A percentile compares a stretch with the other conserved stretches of the same genome.
Conservation (phyloP, 2,329 filamentous ascomycete genomes). For the Metarhizium robertsii region DNA sequence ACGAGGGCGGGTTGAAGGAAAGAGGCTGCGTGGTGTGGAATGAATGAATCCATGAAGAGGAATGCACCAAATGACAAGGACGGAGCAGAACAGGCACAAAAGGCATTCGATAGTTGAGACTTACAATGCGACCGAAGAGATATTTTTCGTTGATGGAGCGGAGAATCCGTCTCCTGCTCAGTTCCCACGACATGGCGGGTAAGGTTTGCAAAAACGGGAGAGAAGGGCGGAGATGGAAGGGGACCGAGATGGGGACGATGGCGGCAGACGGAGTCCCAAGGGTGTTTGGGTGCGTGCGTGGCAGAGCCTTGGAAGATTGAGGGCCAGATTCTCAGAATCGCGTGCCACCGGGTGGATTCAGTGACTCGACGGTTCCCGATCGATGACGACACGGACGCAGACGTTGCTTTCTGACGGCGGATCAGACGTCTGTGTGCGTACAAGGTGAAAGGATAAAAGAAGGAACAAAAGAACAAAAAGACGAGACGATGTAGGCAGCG, state of each 20-base stretch:
- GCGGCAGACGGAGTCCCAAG: not conserved
- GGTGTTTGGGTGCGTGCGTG: too few relatives aligned
- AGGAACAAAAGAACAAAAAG: too few relatives aligned
- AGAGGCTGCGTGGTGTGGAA: not conserved
- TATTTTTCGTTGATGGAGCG: conserved; percentile 56
- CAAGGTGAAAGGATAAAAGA: too few relatives aligned
- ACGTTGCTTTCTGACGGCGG: too few relatives aligned
- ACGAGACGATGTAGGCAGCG: too few relatives aligned
- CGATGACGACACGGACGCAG: not conserved
- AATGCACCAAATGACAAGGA: not conserved
- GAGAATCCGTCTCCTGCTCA: conserved; percentile 50
- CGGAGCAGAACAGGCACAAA: not conserved
- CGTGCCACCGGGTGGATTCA: not conserved
- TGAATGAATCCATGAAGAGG: not conserved
- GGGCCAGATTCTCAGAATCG: not conserved
- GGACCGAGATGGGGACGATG: not conserved
- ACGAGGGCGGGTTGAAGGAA: not conserved
- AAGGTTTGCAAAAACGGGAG: not conserved
- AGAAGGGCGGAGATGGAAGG: not conserved
- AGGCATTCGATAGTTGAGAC: conserved; percentile 24
- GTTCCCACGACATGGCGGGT: conserved; percentile 45
- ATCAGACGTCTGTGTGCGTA: too few relatives aligned
- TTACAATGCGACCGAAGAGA: conserved; percentile 64
- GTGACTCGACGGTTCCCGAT: not conserved
- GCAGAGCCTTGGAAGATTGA: too few relatives aligned